Conservation (phyloP, 345 rosid species). For the Diplotaxis tenuifolia region DNA sequence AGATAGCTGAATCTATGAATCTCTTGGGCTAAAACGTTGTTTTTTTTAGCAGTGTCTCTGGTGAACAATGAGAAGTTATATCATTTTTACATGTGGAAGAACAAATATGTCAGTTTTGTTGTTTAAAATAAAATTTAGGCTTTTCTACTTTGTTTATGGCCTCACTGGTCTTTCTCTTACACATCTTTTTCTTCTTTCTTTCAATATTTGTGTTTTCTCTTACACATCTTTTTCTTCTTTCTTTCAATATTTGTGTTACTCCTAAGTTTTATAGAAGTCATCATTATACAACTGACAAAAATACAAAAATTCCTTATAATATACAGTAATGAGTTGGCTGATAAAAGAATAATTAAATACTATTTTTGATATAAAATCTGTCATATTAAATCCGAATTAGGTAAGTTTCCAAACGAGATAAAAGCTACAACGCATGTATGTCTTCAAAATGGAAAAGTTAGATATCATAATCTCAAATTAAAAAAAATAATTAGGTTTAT, state of each 20-base stretch:
- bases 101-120: not conserved
- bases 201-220: not conserved
- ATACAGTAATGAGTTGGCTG: not conserved
- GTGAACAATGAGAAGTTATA: not conserved
- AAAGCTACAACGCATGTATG: not conserved
- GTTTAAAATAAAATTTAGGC: not conserved
- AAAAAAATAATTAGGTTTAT: not conserved
- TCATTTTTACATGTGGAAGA: constrained; percentile 18
- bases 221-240: not conserved
- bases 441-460: not conserved
- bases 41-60: not conserved
- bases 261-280: not conserved
- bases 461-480: not conserved
- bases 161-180: not conserved
- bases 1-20: constrained; percentile 50
- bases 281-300: not conserved
- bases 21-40: constrained; percentile 12
- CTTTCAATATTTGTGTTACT: not conserved
- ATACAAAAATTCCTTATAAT: not conserved
- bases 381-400: not conserved
- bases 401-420: constrained; percentile 19
- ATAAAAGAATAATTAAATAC: not conserved
- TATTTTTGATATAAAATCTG: not conserved
- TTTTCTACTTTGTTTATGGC: constrained; percentile 5
- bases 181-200: not conserved